Evolutionary conservation across 345 rosid genomes (phyloP), one percentile per base, ranked within the genome.

Genomic region (Atalantia buxifolia): DNA sequence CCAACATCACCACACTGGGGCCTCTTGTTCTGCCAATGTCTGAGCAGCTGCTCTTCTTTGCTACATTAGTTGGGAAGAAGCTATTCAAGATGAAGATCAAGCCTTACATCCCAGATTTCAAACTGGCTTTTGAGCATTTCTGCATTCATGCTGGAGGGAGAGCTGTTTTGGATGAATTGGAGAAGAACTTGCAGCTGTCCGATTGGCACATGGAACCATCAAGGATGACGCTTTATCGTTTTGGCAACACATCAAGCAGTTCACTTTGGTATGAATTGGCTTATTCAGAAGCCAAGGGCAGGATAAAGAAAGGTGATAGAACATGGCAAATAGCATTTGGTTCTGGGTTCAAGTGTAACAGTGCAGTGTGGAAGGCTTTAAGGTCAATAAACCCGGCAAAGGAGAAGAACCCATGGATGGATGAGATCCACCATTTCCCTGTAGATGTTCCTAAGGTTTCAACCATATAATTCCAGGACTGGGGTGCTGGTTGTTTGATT

Each of bases 271-370:
- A 89, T 74, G 92, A 89, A 24, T 81, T 89, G 78, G 92, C 92
- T 13, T 89, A 89, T 73, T 60, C 85, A 38, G 92, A 89, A 71
- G 90, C 90, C 45, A 89, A 89, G 73, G 92, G 92, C 69, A 83
- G 92, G 85, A 80, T 89, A 64, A 85, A 83, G 87, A 89, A 68
- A 80, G 90, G 89, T 25, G 88, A 89, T 53, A 79, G 89, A 56
- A 78, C 84, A 57, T 87, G 92, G 92, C 92, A 89, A 84, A 89
- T 89, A 38, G 92, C 92, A 63, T 89, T 89, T 66, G 92, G 92
- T 25, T 86, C 88, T 14, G 91, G 91, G 42, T 88, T 88, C 66
- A 88, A 88, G 84, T 88, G 91, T 35, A 87, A 89, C 84, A 89
- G 92, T 77, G 85, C 92, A 1, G 90, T 89, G 48, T 89, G 92